phyloP scores from a whole-genome alignment of 179 eudicot species.

The Beta lomatogona region DNA sequence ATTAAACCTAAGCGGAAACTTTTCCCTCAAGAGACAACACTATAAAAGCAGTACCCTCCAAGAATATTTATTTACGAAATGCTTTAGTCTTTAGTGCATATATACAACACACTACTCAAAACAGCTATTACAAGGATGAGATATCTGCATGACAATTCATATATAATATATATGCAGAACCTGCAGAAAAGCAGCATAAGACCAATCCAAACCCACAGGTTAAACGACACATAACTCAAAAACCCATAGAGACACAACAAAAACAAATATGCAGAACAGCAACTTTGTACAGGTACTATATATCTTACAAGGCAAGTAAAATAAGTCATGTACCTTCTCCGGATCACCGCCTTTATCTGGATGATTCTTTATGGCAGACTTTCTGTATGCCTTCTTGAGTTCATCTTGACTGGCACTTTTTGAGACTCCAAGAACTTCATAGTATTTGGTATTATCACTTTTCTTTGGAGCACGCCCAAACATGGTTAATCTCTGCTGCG shows the following conservation, averaged over 20 bases:
- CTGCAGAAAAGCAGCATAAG: no score
- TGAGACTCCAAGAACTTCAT: constrained; percentile 38
- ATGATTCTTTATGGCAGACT: constrained; percentile 42
- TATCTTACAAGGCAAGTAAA: neutral
- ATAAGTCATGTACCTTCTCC: constrained; percentile 32
- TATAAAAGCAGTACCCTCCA: neutral
- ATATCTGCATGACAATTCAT: neutral
- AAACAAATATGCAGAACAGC: neutral
- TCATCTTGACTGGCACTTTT: constrained; percentile 37
- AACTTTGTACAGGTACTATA: neutral
- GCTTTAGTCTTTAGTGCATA: neutral
- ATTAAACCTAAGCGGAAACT: neutral
- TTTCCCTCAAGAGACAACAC: neutral
- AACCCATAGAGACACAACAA: neutral
- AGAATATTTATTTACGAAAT: neutral
- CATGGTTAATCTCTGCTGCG: constrained; percentile 33
- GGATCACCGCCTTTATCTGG: constrained; percentile 48
- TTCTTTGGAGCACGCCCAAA: constrained; percentile 36
- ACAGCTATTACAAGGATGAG: neutral
- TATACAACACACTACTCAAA: neutral
- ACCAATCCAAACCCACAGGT: neutral
- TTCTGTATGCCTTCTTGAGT: constrained; percentile 43
- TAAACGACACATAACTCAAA: neutral
- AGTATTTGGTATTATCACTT: constrained; percentile 38
- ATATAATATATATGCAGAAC: no score